A percentile compares a stretch with the other conserved stretches of the same genome.
Evolutionary conservation across 2,329 filamentous ascomycete genomes (phyloP).

Genomic region (Plectosphaerella sp.): DNA sequence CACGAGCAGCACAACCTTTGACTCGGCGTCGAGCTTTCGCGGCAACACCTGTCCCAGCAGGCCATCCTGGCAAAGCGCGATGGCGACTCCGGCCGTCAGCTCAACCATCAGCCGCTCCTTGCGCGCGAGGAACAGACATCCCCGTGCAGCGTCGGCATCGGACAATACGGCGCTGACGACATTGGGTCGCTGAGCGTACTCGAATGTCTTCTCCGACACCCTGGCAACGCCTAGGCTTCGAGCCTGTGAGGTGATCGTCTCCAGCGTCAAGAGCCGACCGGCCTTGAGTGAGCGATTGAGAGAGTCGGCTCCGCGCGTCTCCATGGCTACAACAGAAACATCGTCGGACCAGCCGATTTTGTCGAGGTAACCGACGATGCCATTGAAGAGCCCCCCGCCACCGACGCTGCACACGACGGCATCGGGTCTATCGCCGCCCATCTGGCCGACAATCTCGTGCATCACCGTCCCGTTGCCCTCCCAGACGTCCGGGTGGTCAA

Average conservation of each 20-base stretch:
- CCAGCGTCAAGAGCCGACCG: conserved; percentile 54
- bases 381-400: conserved; percentile 74
- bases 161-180: not conserved
- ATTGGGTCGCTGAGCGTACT: conserved; percentile 18
- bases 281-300: conserved; percentile 53
- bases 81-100: not conserved
- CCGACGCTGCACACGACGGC: conserved; percentile 65
- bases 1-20: not conserved
- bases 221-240: conserved; percentile 63
- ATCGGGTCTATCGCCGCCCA: conserved; percentile 19
- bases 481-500: conserved; percentile 64
- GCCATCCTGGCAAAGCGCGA: not conserved
- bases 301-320: conserved; percentile 68
- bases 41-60: not conserved
- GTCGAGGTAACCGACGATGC: conserved; percentile 60
- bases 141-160: not conserved
- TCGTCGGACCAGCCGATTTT: conserved; percentile 12
- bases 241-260: conserved; percentile 66
- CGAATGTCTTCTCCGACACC: conserved; percentile 50
- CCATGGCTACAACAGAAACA: conserved; percentile 60
- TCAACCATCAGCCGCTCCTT: not conserved
- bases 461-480: conserved; percentile 56
- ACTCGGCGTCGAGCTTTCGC: not conserved
- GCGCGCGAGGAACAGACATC: not conserved
- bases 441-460: conserved; percentile 34